A percentile compares a stretch with the other conserved stretches of the same genome.
Conservation (phyloP, 2,329 filamentous ascomycete species). For the Hansfordia pulvinata region DNA sequence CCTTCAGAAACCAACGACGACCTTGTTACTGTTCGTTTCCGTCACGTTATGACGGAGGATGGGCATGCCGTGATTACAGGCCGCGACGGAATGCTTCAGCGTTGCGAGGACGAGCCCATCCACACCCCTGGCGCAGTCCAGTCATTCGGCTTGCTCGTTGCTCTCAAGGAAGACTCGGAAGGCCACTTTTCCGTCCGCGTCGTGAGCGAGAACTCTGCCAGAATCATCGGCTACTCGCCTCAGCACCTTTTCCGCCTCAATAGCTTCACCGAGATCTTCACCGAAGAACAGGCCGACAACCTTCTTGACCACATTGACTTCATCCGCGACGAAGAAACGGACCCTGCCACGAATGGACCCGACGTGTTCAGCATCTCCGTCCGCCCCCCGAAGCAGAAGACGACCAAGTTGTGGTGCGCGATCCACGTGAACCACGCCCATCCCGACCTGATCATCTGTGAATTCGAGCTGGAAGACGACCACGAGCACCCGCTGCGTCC, state of each 20-base stretch:
- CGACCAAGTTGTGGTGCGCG: constrained; percentile 72
- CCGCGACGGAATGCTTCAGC: constrained; percentile 57
- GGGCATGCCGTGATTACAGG: constrained; percentile 78
- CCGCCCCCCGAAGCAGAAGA: constrained; percentile 37
- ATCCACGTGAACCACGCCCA: constrained; percentile 62
- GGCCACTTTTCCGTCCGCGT: constrained; percentile 57
- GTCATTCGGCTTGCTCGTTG: constrained; percentile 65
- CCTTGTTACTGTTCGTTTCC: constrained; percentile 61
- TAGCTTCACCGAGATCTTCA: constrained; percentile 73
- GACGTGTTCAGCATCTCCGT: constrained; percentile 76
- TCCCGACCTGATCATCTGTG: constrained; percentile 64
- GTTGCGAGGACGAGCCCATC: constrained; percentile 85
- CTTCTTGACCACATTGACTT: constrained; percentile 80
- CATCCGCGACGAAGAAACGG: constrained; percentile 68
- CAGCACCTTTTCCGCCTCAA: constrained; percentile 59
- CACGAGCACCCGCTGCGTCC: constrained; percentile 53
- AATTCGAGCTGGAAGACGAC: constrained; percentile 80
- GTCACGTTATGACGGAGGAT: constrained; percentile 60
- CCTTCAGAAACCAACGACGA: constrained; percentile 17
- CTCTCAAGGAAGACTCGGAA: constrained; percentile 55
- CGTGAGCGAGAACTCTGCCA: constrained; percentile 68
- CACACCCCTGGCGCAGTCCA: constrained; percentile 76
- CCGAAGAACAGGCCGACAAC: constrained; percentile 73
- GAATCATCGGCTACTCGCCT: constrained; percentile 65
- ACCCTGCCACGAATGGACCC: constrained; percentile 62